Evolutionary conservation across 148 eudicot genomes (phyloP), one percentile per base, ranked within the genome.

Genomic region (Rhododendron ovatum): DNA sequence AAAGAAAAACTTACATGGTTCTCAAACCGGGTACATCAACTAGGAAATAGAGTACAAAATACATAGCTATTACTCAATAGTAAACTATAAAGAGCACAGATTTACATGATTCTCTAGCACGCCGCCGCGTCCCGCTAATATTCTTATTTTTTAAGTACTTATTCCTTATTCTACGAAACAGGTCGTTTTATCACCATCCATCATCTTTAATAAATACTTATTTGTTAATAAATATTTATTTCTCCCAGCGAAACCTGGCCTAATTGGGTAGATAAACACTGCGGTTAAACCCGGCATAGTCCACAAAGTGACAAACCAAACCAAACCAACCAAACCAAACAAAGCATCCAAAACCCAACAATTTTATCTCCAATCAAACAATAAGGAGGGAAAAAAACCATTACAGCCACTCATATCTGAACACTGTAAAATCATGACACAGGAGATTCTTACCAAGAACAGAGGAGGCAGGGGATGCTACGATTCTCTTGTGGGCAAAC

Each of bases 361-460:
- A 20, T 43, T 78, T 78, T 45, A 15, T 78, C 76, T 28, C 37
- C 18, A 71, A 24, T 17, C 7, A 43, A 37, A 78, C 4, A 78
- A 9, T 78, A 12, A 45, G 12, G 28, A 22, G 53, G 7, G 33
- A 73, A 14, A 77, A 15, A 2, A 26, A 12, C 30, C 4, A 5
- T 13, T 18, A 8, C 48, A 35, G 0, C 39, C 45, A 47, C 15
- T 39, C 28, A 75, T 45, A 87, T 57, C 15, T 17, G 47, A 26
- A 33, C 57, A 47, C 30, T 5, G 74, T 35, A 7, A 50, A 81
- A 33, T 59, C 37, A 51, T 50, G 20, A 50, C 28, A 30, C 78
- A 8, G 17, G 39, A 53, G 24, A 78, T 82, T 1, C 91, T 82
- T 90, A 98, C 99, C 99, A 82, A 98, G 93, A 84, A 91, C 89